Evolutionary conservation across 768 basidiomycete genomes (phyloP), one percentile per base, ranked within the genome.

Genomic region (Panus rudis): DNA sequence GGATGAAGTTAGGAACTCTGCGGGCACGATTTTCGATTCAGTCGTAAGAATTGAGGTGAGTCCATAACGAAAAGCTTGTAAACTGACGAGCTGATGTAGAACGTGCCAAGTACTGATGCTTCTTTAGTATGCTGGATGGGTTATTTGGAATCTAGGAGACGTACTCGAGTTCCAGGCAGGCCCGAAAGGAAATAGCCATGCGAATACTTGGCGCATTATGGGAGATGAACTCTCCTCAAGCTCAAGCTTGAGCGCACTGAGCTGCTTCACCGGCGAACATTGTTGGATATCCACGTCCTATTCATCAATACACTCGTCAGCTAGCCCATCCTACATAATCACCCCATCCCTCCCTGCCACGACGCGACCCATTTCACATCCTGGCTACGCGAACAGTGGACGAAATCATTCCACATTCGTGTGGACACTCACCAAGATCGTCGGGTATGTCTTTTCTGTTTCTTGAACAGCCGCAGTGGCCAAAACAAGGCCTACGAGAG

Each of bases 11-110:
- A 38, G 92, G 92, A 45, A 93, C 78, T 27, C 90, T 92, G 58
- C 48, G 35, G 21, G 19, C 25, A 47, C 45, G 39, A 46, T 23
- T 35, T 45, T 50, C 49, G 51, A 17, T n/a, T n/a, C n/a, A n/a
- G n/a, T 60, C 41, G 41, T 45, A 48, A 19, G 40, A 42, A 27
- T 48, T 34, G 42, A 39, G 39, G 34, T 44, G 42, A 23, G 38
- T 42, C 51, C 41, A 30, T 42, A 26, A 48, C 22, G 31, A 43
- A 51, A 28, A 22, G 28, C 10, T 30, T 16, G 33, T 17, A 7
- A 38, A 76, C 88, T 58, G 61, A 92, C 91, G 90, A 93, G 72
- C 88, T 92, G 65, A 93, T 93, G 70, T 93, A 93, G 71, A 93
- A 92, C 16, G 92, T 93, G 49, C 87, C 92, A 22, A 93, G 71